phyloP scores from a whole-genome alignment of 2,329 filamentous ascomycete genomes.

The Knufia fluminis region DNA sequence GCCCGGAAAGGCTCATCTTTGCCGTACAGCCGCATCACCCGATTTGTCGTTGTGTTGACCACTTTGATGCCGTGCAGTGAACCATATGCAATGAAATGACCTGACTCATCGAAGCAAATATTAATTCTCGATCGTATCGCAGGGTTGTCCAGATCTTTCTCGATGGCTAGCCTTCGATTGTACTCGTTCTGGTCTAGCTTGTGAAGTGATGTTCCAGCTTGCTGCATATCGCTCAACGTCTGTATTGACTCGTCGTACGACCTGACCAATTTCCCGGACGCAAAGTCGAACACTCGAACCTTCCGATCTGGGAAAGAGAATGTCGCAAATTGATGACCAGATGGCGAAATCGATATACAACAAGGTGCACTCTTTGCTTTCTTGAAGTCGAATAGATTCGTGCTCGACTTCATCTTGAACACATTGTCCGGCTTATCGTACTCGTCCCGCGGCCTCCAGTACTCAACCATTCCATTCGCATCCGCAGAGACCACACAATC shows the following conservation, averaged over 20 bases:
- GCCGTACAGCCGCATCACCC: conserved; percentile 80
- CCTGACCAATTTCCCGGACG: conserved; percentile 74
- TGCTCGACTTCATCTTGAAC: conserved; percentile 87
- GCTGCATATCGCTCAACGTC: conserved; percentile 88
- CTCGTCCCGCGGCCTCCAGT: conserved; percentile 68
- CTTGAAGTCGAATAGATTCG: conserved; percentile 93
- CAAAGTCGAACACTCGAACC: conserved; percentile 87
- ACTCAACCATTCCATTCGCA: conserved; percentile 87
- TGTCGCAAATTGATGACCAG: conserved; percentile 74
- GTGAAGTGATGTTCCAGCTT: conserved; percentile 72
- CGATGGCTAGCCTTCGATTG: conserved; percentile 73
- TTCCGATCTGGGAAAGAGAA: conserved; percentile 91
- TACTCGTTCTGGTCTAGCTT: conserved; percentile 88
- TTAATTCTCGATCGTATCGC: conserved; percentile 63
- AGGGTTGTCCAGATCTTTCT: conserved; percentile 72
- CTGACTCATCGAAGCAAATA: conserved; percentile 90
- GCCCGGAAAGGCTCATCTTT: conserved; percentile 81
- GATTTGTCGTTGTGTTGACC: conserved; percentile 89
- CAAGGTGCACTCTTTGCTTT: conserved; percentile 81
- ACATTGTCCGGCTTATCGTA: conserved; percentile 90
- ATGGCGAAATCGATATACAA: conserved; percentile 75
- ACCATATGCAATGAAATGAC: conserved; percentile 89
- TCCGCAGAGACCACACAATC: conserved; percentile 90
- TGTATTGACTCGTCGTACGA: conserved; percentile 92
- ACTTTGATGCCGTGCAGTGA: conserved; percentile 90